Conservation (phyloP, 179 eudicot genomes). For the Vitellaria paradoxa region DNA sequence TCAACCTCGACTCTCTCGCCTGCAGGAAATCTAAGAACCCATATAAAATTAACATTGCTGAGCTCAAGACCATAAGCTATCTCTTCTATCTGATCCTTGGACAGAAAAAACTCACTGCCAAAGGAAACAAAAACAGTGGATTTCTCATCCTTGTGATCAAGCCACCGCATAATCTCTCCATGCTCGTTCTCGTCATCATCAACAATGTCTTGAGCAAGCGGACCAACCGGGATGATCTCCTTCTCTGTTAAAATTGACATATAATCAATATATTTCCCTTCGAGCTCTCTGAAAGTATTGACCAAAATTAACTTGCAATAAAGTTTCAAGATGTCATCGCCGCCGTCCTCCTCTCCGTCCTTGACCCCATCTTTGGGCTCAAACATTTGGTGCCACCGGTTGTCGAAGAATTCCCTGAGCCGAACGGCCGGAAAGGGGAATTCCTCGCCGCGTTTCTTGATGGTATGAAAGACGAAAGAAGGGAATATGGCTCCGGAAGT, state of each 20-base stretch:
- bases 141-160: neutral
- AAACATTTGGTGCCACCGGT: no score
- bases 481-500: neutral
- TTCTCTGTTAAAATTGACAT: neutral
- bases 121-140: constrained; percentile 15
- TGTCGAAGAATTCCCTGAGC: no score
- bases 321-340: no score
- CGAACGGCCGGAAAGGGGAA: no score
- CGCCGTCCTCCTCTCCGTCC: no score
- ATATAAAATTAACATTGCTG: neutral
- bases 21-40: neutral
- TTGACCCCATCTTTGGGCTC: no score
- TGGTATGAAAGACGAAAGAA: neutral
- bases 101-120: constrained; percentile 7
- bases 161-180: neutral
- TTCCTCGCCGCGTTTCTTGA: no score
- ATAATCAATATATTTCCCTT: constrained; percentile 13
- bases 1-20: neutral
- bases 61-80: constrained; percentile 11
- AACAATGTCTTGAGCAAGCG: neutral
- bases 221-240: constrained; percentile 10
- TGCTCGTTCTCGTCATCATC: neutral
- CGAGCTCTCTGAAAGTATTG: constrained; percentile 3
- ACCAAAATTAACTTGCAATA: neutral
- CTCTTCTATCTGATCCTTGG: constrained; percentile 10